Evolutionary conservation across 305 asterid genomes (phyloP).

Genomic region (Fraxinus baroniana): DNA sequence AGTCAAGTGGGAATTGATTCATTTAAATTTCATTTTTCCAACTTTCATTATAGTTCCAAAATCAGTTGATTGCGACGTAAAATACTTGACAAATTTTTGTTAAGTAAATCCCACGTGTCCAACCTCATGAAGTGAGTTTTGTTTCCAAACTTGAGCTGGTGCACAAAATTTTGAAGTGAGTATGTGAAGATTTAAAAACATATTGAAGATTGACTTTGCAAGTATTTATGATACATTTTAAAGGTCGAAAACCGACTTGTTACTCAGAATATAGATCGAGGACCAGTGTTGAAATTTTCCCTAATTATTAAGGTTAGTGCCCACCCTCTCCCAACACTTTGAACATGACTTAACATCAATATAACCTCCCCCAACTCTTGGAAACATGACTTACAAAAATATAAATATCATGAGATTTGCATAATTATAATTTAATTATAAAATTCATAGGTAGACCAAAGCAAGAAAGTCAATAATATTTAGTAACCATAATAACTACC

Average conservation of each 20-base stretch:
- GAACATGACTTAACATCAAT: too few relatives aligned
- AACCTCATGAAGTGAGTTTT: neutral
- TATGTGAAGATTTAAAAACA: neutral
- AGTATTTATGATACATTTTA: neutral
- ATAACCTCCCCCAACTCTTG: neutral
- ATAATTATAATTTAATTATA: neutral
- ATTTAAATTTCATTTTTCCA: neutral
- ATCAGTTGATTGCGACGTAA: neutral
- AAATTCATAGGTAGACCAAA: neutral
- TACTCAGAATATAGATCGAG: neutral
- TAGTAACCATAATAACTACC: constrained; percentile 51
- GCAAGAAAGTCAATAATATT: neutral
- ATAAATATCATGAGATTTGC: neutral
- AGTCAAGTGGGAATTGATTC: too few relatives aligned
- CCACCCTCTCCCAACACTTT: too few relatives aligned
- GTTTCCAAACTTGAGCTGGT: neutral
- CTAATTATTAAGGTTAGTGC: neutral
- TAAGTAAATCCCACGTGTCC: neutral
- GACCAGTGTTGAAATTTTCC: neutral
- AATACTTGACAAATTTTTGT: neutral
- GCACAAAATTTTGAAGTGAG: neutral
- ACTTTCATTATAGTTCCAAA: neutral
- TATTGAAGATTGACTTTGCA: neutral
- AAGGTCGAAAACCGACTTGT: neutral
- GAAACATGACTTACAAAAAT: neutral